Evolutionary conservation across 306 rosid species (phyloP), one percentile per base, ranked within the genome.

Genomic region (Carpinus viminea): DNA sequence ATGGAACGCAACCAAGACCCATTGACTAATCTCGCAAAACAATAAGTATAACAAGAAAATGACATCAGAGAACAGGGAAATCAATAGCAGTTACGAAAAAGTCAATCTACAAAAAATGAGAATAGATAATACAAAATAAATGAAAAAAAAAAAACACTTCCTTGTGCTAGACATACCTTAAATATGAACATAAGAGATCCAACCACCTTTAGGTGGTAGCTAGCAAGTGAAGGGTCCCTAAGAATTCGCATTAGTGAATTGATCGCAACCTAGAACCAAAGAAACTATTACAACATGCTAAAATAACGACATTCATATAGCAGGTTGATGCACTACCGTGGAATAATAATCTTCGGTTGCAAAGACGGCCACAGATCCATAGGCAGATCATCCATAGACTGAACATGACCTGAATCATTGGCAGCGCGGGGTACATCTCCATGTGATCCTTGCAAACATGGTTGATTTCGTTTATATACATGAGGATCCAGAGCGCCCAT

Each of bases 401-500:
- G 99, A 80, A 95, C 86, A 78, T 93, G 99, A 62, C 87, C 93
- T 66, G 99, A 87, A 84, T 95, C 99, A 82, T 87, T 89, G 62
- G 97, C 87, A 77, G 93, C 93, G 54, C 91, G 94, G 1, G 86
- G 69, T 62, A 91, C 94, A 36, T 95, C 99, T 74, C 98, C 96
- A 72, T 93, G 98, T 57, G 88, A 84, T 74, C 98, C 99, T 7
- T 93, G 91, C 88, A 87, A 86, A 74, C 87, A 78, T 88, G 77
- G 88, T 76, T 93, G 98, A 84, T 95, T 93, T 81, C 88, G 79
- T 82, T 95, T 95, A 82, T 95, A 93, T 79, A 76, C 88, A 85
- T 93, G 99, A 84, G 99, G 99, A 86, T 95, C 99, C 79, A 95
- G 81, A 79, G 99, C 99, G 78, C 99, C 99, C 96, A 95, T 95